phyloP scores from a whole-genome alignment of 1,284 basidiomycete species.

The Xerocomus nothofagi region DNA sequence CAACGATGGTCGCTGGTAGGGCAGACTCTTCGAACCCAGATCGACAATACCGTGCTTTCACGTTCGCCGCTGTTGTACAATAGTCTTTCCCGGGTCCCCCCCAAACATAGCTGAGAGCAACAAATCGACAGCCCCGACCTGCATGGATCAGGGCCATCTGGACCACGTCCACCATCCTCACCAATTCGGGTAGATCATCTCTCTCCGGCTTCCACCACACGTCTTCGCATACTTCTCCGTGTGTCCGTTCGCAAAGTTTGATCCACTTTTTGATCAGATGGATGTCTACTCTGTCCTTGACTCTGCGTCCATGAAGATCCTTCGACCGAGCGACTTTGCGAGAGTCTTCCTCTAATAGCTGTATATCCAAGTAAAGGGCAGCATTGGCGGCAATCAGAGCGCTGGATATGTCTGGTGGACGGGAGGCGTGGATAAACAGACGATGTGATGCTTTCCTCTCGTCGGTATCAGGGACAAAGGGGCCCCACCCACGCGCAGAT shows the following conservation, averaged over 20 bases:
- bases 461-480: slow-evolving; percentile 1
- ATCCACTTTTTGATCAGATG: slow-evolving; percentile 8
- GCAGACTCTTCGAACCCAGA: slow-evolving; percentile 5
- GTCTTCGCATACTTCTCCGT: slow-evolving; percentile 1
- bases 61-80: slow-evolving; percentile 4
- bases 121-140: slow-evolving; percentile 4
- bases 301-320: slow-evolving; percentile 23
- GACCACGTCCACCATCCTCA: slow-evolving; percentile 11
- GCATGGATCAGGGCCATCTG: slow-evolving; percentile 4
- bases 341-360: slow-evolving; percentile 21
- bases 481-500: slow-evolving; percentile 3
- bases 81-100: slow-evolving; percentile 3
- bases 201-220: slow-evolving; percentile 9
- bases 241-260: slow-evolving; percentile 5
- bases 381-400: slow-evolving; percentile 4
- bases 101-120: slow-evolving; percentile 15
- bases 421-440: slow-evolving; percentile 12
- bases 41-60: not conserved
- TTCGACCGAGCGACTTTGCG: slow-evolving; percentile 9
- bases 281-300: slow-evolving; percentile 13
- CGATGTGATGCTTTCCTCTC: slow-evolving; percentile 18
- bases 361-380: slow-evolving; percentile 15
- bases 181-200: slow-evolving; percentile 5
- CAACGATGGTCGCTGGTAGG: slow-evolving; percentile 9
- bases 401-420: slow-evolving; percentile 9